Percentiles rank a stretch among this genome's conserved stretches.
Conservation (phyloP, 306 rosid species). For the Cicer chorassanicum region DNA sequence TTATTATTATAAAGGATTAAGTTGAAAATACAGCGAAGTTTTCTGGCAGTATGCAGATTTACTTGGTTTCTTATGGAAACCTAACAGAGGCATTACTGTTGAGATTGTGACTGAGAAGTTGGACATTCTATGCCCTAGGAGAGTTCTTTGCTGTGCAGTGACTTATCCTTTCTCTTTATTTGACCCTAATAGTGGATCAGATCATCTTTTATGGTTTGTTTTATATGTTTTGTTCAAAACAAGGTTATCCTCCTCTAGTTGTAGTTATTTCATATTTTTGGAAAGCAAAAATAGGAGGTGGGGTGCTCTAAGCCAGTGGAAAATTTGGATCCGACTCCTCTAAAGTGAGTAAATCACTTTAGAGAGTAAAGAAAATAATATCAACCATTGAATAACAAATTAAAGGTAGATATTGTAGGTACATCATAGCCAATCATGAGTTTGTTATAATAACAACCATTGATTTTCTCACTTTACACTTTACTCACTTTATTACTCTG, state of each 20-base stretch:
- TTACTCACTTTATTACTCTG: neutral
- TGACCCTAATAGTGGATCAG: neutral
- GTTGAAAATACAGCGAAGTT: neutral
- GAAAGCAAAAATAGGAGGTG: neutral
- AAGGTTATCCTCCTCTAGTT: constrained; percentile 1
- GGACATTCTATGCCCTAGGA: constrained; percentile 11
- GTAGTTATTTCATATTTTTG: neutral
- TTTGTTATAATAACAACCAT: no score
- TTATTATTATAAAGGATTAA: neutral
- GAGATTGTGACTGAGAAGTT: constrained; percentile 15
- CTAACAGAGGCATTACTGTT: constrained; percentile 4
- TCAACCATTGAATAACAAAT: no score
- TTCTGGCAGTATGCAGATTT: neutral
- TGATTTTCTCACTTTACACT: no score
- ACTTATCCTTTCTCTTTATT: constrained; percentile 4
- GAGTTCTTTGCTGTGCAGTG: constrained; percentile 30
- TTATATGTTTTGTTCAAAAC: constrained; percentile 11
- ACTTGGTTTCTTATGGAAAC: neutral
- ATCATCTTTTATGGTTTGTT: neutral
- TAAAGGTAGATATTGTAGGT: no score
- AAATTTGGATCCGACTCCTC: neutral
- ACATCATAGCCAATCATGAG: no score
- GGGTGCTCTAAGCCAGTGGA: neutral
- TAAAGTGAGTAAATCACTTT: no score
- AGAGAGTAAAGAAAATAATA: no score